Evolutionary conservation across 2,329 filamentous ascomycete species (phyloP), one percentile per base, ranked within the genome.

Genomic region (Colletotrichum camelliae): DNA sequence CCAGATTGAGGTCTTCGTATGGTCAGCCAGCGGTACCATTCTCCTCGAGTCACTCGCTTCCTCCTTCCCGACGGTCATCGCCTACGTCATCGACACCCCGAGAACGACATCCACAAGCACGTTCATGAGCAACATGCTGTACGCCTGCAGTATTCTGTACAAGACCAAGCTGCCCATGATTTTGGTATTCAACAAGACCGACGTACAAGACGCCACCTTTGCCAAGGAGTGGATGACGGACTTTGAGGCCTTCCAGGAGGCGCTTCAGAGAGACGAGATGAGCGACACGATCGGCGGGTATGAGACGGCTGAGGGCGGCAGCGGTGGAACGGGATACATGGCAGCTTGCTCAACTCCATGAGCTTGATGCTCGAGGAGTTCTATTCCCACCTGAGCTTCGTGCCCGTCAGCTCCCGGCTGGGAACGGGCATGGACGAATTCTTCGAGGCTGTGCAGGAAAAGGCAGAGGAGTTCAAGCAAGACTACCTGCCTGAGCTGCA

Each of bases 71-170:
- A 99, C 97, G 0, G 95, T 99, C 55, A 95, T 99, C 80, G 97
- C 97, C 72, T 99, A 98, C 86, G 91, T 99, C 75, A 98, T 99
- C 84, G 97, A 99, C 85, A 99, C 97, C 2, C 97, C 97, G 5
- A 93, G 97, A 70, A 98, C 96, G 16, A 93, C 94, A 43, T 98
- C 95, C 52, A 98, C 97, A 0, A 96, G 94, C 77, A 99, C 97
- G 0, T 99, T 99, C 86, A 99, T 99, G 97, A 97, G 95, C 84
- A 99, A 99, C 86, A 99, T 99, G 97, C 93, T 99, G 58, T 99
- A 99, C 85, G 97, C 97, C 27, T 98, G 97, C 89, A 98, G 95
- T 76, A 99, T 99, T 78, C 91, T 99, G 18, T 99, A 99, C 91
- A 98, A 98, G 88, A 98, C 96, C 3, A 98, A 98, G 84, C 89